Conservation (phyloP, 257 asterid species). For the Jacaranda copaia region DNA sequence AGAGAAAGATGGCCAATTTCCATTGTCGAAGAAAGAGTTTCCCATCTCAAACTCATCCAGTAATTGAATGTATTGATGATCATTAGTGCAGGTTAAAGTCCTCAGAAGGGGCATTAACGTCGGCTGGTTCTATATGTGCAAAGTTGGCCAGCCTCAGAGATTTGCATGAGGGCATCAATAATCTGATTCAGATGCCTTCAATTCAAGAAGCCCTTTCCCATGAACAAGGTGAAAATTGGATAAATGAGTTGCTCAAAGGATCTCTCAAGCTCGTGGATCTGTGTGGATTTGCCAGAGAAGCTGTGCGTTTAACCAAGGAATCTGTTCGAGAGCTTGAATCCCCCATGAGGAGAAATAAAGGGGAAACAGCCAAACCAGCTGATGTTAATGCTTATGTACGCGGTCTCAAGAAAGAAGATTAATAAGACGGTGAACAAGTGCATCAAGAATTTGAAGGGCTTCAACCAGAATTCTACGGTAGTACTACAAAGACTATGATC, state of each 20-base stretch:
- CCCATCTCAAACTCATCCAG: conserved; percentile 54
- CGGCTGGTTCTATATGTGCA: conserved; percentile 40
- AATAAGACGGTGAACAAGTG: conserved; percentile 37
- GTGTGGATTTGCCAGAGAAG: conserved; percentile 38
- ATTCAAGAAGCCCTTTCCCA: conserved; percentile 42
- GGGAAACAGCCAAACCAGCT: conserved; percentile 15
- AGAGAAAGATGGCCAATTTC: conserved; percentile 39
- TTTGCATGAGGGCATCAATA: conserved; percentile 43
- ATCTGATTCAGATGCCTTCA: conserved; percentile 46
- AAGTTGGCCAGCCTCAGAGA: conserved; percentile 48
- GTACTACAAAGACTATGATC: background rate
- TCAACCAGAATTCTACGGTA: background rate
- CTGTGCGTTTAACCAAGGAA: conserved; percentile 38
- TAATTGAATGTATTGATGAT: conserved; percentile 18
- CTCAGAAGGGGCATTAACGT: conserved; percentile 33
- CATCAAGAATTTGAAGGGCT: conserved; percentile 39
- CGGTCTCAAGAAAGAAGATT: conserved; percentile 43
- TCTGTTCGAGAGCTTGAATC: conserved; percentile 48
- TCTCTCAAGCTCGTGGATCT: conserved; percentile 46
- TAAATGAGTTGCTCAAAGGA: conserved; percentile 48
- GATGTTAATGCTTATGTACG: conserved; percentile 31
- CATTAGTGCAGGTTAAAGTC: conserved; percentile 29
- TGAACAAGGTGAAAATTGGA: conserved; percentile 24
- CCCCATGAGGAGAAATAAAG: conserved; percentile 41
- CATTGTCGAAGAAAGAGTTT: conserved; percentile 53